Conservation (phyloP, 345 rosid species). For the Luvunga scandens region DNA sequence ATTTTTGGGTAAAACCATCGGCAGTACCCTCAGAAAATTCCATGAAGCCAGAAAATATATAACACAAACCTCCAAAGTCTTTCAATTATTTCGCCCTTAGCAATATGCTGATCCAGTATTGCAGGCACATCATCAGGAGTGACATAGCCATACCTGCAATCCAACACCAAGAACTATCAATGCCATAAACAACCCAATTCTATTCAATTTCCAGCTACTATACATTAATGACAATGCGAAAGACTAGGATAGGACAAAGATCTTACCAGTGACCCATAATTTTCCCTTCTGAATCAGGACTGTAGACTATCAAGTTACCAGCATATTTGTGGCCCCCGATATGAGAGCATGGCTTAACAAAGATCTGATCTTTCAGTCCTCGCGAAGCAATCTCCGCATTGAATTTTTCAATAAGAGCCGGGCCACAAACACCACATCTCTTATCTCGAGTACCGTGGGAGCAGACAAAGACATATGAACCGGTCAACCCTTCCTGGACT, state of each 20-base stretch:
- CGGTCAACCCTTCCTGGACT: constrained; percentile 49
- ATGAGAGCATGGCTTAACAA: constrained; percentile 81
- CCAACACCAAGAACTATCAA: background rate
- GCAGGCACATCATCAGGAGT: constrained; percentile 88
- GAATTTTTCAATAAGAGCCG: constrained; percentile 69
- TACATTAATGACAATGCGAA: background rate
- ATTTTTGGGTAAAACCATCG: background rate
- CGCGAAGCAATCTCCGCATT: constrained; percentile 60
- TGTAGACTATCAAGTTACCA: constrained; percentile 80
- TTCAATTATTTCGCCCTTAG: constrained; percentile 63
- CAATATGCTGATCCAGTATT: constrained; percentile 85
- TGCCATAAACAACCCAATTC: background rate
- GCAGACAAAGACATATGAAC: constrained; percentile 80
- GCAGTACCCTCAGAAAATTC: background rate
- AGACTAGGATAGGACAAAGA: background rate
- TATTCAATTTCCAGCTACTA: background rate
- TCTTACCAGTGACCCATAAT: constrained; percentile 76
- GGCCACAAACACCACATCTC: constrained; percentile 98
- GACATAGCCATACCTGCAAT: constrained; percentile 92
- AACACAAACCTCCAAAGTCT: constrained; percentile 74
- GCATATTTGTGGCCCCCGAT: constrained; percentile 97
- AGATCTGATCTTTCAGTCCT: constrained; percentile 57
- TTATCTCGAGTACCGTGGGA: constrained; percentile 90
- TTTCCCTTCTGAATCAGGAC: constrained; percentile 64
- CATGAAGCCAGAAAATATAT: constrained; percentile 9